Conservation (phyloP, 306 rosid species). For the Betula pendula region DNA sequence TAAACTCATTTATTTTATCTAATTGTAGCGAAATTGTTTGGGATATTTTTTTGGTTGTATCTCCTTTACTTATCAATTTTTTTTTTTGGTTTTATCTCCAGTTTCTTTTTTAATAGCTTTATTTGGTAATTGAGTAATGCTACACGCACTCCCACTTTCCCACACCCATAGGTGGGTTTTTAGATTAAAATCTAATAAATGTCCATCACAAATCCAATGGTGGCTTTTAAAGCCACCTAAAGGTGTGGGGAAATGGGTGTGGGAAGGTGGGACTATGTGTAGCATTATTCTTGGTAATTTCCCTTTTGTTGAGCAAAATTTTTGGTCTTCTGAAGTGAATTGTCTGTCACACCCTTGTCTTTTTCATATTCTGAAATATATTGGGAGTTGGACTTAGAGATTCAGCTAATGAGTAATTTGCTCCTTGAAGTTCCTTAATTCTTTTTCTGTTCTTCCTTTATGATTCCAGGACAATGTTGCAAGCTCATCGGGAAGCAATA, state of each 20-base stretch:
- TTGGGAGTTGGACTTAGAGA: too few species aligned
- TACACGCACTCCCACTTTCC: too few species aligned
- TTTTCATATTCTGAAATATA: background rate
- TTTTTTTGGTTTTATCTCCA: background rate
- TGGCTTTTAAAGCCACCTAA: too few species aligned
- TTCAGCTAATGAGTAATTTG: background rate
- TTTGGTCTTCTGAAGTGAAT: background rate
- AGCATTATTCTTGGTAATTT: background rate
- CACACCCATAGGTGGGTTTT: too few species aligned
- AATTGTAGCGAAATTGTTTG: background rate
- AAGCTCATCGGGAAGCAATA: constrained; percentile 73
- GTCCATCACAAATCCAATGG: too few species aligned
- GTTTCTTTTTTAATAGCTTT: background rate
- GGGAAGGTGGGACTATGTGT: too few species aligned
- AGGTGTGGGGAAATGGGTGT: too few species aligned
- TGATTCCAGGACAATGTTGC: constrained; percentile 58
- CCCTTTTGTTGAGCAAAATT: background rate
- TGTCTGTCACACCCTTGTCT: background rate
- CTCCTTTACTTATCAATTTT: too few species aligned
- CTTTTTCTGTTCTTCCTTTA: background rate
- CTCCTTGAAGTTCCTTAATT: background rate
- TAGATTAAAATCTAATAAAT: too few species aligned
- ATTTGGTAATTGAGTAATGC: background rate
- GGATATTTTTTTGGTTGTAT: background rate
- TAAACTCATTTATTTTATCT: too few species aligned